phyloP scores from a whole-genome alignment of 305 asterid species.

The Fraxinus ornus region DNA sequence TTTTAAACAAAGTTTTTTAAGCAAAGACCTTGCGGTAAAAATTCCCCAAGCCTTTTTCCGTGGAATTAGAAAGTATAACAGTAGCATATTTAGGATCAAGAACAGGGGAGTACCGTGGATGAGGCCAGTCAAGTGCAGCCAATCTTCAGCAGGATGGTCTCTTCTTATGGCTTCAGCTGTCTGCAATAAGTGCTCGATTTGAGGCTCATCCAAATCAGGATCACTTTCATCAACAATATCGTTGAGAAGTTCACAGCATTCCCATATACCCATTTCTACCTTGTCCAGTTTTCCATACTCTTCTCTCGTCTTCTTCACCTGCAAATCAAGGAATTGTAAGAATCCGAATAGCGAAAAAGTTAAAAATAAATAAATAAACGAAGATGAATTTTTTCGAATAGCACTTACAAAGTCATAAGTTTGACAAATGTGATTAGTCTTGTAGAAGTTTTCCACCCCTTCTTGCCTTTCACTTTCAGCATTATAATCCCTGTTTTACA shows the following conservation, averaged over 20 bases:
- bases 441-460: slow-evolving; percentile 38
- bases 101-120: slow-evolving; percentile 39
- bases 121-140: slow-evolving; percentile 60
- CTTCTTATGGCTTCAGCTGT: slow-evolving; percentile 62
- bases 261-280: slow-evolving; percentile 64
- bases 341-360: not conserved
- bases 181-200: slow-evolving; percentile 56
- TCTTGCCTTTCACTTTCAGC: slow-evolving; percentile 36
- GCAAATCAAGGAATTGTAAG: slow-evolving; percentile 2
- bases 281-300: slow-evolving; percentile 32
- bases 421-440: slow-evolving; percentile 49
- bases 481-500: slow-evolving; percentile 37
- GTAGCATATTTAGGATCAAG: not conserved
- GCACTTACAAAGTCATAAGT: slow-evolving; percentile 48
- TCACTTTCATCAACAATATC: slow-evolving; percentile 64
- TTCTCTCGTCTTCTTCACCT: slow-evolving; percentile 50
- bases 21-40: not conserved
- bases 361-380: not conserved
- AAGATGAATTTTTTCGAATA: not conserved
- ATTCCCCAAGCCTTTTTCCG: not conserved
- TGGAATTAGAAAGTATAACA: not conserved
- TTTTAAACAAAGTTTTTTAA: not conserved
- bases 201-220: slow-evolving; percentile 66
- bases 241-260: slow-evolving; percentile 59
- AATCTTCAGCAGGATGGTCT: slow-evolving; percentile 55